Percentiles rank a stretch among this genome's conserved stretches.
These are phyloP conservation scores for Kluyveromyces aestuarii DNA, from an alignment of 805 yeast genomes.

Conservation along the genomic window DNA sequence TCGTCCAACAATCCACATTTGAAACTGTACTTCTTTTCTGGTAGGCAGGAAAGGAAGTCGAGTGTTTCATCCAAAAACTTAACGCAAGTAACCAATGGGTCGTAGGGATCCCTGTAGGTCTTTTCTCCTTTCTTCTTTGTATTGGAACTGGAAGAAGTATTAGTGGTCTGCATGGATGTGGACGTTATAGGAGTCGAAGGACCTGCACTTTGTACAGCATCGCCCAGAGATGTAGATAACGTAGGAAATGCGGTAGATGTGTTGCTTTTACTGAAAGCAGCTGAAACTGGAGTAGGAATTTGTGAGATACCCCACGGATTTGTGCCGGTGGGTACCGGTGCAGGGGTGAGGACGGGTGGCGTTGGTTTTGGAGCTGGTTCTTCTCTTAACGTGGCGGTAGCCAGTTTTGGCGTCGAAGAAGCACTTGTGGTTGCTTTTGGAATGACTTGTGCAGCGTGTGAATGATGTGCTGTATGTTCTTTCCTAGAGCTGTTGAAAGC, in stretches of 20 bases:
- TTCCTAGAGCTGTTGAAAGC: slow-evolving; percentile 61
- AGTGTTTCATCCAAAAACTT: slow-evolving; percentile 41
- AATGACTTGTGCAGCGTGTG: slow-evolving; percentile 4
- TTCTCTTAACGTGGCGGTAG: slow-evolving; percentile 21
- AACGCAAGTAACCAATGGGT: slow-evolving; percentile 37
- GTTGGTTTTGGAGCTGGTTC: slow-evolving; percentile 11
- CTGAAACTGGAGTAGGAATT: slow-evolving; percentile 20
- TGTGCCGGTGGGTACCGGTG: slow-evolving; percentile 24
- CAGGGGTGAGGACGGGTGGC: slow-evolving; percentile 25
- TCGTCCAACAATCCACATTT: slow-evolving; percentile 25
- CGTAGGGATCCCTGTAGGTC: slow-evolving; percentile 36
- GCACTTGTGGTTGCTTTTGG: slow-evolving; percentile 11
- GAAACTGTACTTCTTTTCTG: slow-evolving; percentile 31
- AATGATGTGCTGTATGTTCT: slow-evolving; percentile 18
- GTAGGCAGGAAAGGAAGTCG: slow-evolving; percentile 31
- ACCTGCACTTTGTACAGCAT: slow-evolving; percentile 3
- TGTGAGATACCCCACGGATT: slow-evolving; percentile 30
- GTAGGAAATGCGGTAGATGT: slow-evolving; percentile 24
- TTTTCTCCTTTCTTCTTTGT: slow-evolving; percentile 28
- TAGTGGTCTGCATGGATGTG: slow-evolving; percentile 18
- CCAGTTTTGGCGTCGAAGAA: slow-evolving; percentile 24
- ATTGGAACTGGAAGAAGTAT: background rate
- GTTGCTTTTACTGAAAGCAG: slow-evolving; percentile 16
- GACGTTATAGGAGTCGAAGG: slow-evolving; percentile 15
- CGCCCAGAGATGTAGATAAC: slow-evolving; percentile 5